A percentile compares a stretch with the other conserved stretches of the same genome.
Evolutionary conservation across 768 basidiomycete genomes (phyloP).

Genomic region (Auricularia heimuer): DNA sequence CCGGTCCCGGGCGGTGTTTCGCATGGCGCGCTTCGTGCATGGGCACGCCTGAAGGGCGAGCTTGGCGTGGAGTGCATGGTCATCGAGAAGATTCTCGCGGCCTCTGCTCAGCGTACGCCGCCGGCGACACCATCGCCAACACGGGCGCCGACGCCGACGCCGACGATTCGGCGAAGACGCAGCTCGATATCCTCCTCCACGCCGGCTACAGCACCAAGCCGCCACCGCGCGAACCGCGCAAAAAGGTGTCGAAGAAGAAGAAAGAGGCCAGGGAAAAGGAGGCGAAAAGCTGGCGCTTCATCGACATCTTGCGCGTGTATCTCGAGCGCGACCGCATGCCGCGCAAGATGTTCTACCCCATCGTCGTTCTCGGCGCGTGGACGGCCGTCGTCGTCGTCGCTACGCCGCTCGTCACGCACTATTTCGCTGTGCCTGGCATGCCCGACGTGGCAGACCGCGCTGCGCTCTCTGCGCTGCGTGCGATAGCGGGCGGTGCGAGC

Average conservation of each 20-base stretch:
- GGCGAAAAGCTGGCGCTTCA: slow-evolving; percentile 22
- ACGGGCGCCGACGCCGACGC: neutral
- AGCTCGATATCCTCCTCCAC: neutral
- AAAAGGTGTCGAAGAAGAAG: neutral
- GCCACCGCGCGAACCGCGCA: neutral
- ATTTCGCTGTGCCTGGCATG: slow-evolving; percentile 50
- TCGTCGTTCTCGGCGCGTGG: slow-evolving; percentile 19
- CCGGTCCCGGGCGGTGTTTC: slow-evolving; percentile 40
- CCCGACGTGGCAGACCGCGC: slow-evolving; percentile 66
- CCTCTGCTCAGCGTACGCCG: slow-evolving; percentile 12
- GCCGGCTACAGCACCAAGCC: slow-evolving; percentile 6
- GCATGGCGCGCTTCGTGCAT: slow-evolving; percentile 59
- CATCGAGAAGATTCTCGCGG: slow-evolving; percentile 61
- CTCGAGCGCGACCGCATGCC: neutral
- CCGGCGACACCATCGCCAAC: neutral
- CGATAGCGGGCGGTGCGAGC: slow-evolving; percentile 48
- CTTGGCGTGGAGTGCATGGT: slow-evolving; percentile 68
- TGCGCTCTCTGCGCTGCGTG: slow-evolving; percentile 72
- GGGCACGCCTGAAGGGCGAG: slow-evolving; percentile 71
- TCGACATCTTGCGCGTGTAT: neutral
- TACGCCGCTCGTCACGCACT: slow-evolving; percentile 31
- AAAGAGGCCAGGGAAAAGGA: slow-evolving; percentile 1
- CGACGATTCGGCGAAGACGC: neutral
- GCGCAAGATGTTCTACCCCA: slow-evolving; percentile 16
- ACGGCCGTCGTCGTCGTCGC: slow-evolving; percentile 1